phyloP scores from a whole-genome alignment of 2,329 filamentous ascomycete genomes.

The Penicillium sp. region DNA sequence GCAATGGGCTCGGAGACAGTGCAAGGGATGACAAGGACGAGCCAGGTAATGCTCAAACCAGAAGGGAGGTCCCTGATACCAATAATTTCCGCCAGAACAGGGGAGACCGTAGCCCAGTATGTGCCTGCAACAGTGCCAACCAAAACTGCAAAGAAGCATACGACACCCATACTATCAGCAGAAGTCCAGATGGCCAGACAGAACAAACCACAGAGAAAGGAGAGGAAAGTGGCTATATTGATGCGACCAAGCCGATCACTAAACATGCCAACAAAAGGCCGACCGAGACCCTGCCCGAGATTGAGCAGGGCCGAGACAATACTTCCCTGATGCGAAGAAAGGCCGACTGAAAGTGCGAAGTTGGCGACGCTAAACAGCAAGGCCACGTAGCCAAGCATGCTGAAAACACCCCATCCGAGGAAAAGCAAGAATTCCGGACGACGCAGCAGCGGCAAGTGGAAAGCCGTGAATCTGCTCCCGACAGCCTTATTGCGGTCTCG shows the following conservation, averaged over 20 bases:
- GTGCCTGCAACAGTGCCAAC: conserved; percentile 58
- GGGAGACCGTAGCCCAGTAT: conserved; percentile 57
- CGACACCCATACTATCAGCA: conserved; percentile 54
- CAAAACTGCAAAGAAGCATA: conserved; percentile 58
- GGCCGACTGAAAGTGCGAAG: conserved; percentile 58
- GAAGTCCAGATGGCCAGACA: conserved; percentile 60
- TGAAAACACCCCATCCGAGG: conserved; percentile 58
- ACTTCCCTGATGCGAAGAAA: conserved; percentile 57
- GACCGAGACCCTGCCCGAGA: conserved; percentile 55
- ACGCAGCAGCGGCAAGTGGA: conserved; percentile 53
- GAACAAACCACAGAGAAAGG: conserved; percentile 55
- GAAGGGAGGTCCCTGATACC: conserved; percentile 56
- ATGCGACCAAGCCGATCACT: conserved; percentile 59
- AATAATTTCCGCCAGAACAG: conserved; percentile 59
- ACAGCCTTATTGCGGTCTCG: conserved; percentile 57
- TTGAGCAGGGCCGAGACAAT: conserved; percentile 62
- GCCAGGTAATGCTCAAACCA: conserved; percentile 57
- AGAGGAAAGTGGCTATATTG: conserved; percentile 58
- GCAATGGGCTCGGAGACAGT: conserved; percentile 55
- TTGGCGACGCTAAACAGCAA: conserved; percentile 62
- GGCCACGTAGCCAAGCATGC: conserved; percentile 63
- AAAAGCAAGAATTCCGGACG: conserved; percentile 56
- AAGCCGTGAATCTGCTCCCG: conserved; percentile 50
- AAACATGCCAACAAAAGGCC: conserved; percentile 61
- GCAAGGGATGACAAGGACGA: conserved; percentile 54